Evolutionary conservation across 228 moss, liverwort and hornwort genomes (phyloP), one percentile per base, ranked within the genome.

Genomic region (Sphagnum magellanicum): DNA sequence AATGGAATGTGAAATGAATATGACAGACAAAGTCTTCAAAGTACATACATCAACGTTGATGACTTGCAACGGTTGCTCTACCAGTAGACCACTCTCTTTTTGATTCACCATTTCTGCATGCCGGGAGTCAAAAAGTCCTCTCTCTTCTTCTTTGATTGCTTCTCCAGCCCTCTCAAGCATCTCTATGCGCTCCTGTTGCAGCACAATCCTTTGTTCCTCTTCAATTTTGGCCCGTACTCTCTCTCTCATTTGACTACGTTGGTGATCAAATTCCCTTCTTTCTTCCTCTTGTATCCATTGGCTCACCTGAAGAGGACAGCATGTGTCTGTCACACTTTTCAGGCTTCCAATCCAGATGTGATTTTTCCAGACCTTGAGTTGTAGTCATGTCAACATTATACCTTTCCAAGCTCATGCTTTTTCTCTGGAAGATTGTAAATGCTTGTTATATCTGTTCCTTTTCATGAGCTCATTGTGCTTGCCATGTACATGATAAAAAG

Each of bases 211-310:
- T 48, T 69, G 59, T 16, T 69, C 69, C 16, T 61, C 69, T 61
- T 14, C 46, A 10, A 69, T 69, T 60, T 60, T 69, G 69, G 69
- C 60, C 9, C 49, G 59, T 16, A 69, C 69, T 60, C 69, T 60
- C 69, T 69, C 69, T 10, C 47, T 69, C 69, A 69, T 69, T 59
- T 69, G 50, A 17, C 47, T 15, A 15, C 59, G 69, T 46, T 49
- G 61, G 47, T 59, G 60, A 48, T 69, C 61, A 16, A 69, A 50
- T 60, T 69, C 69, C 15, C 69, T 69, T 15, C 49, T 60, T 69
- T 69, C 69, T 69, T 69, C 69, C 16, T 69, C 69, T 16, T 69
- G 69, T 4, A 69, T 69, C 69, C 69, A 69, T 14, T 69, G 69
- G 50, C 59, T 60, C 48, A 69, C 69, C 69, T 69, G 32, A 32